These are phyloP conservation scores for Hymenoscyphus infarciens DNA, from an alignment of 2,329 filamentous ascomycete species.

Conservation along the genomic window DNA sequence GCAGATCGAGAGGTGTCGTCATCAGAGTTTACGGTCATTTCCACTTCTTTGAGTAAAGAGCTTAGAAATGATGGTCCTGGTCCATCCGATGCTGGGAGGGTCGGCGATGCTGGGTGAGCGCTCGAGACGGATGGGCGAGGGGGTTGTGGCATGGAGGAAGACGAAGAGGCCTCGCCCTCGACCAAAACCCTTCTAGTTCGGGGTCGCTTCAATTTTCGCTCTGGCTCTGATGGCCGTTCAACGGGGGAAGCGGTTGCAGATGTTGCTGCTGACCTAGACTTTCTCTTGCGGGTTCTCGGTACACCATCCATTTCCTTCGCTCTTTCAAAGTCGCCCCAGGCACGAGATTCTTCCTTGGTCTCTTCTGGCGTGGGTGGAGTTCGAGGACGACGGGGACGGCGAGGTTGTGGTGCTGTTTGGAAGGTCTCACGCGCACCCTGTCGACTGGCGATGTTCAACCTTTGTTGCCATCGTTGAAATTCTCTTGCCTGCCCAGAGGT, in stretches of 20 bases:
- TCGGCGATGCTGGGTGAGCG: not conserved
- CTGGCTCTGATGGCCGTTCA: conserved; percentile 62
- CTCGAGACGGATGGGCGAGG: conserved; percentile 21
- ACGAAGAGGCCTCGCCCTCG: conserved; percentile 41
- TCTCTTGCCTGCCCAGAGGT: conserved; percentile 52
- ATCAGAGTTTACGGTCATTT: conserved; percentile 57
- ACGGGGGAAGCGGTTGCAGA: conserved; percentile 69
- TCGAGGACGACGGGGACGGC: conserved; percentile 46
- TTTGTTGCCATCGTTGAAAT: conserved; percentile 73
- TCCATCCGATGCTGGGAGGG: conserved; percentile 35
- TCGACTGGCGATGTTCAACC: conserved; percentile 75
- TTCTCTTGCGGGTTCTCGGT: conserved; percentile 66
- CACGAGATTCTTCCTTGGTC: conserved; percentile 71
- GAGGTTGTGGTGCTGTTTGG: conserved; percentile 53
- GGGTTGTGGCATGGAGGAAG: conserved; percentile 35
- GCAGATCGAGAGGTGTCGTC: conserved; percentile 45
- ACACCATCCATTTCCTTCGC: conserved; percentile 64
- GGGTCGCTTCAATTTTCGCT: conserved; percentile 83
- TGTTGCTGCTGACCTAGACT: conserved; percentile 63
- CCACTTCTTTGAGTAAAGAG: conserved; percentile 83
- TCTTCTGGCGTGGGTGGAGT: conserved; percentile 56
- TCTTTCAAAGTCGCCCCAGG: conserved; percentile 89
- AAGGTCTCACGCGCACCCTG: conserved; percentile 74
- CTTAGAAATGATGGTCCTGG: conserved; percentile 73
- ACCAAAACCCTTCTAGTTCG: conserved; percentile 68